Evolutionary conservation across 805 yeast species (phyloP).

Genomic region (Ogataea paraovalis): DNA sequence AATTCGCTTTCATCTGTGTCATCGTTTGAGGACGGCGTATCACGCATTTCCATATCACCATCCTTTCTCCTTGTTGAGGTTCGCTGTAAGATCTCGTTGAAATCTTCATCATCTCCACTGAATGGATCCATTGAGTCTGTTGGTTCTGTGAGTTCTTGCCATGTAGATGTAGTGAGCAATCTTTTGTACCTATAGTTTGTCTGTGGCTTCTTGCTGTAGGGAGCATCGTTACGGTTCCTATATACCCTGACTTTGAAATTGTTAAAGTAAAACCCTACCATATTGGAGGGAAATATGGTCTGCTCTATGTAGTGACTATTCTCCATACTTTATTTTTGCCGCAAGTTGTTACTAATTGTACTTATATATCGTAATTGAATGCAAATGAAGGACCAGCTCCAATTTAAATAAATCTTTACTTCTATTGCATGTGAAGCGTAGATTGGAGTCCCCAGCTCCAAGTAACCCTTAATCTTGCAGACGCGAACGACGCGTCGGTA

Average conservation of each 20-base stretch:
- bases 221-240: slow-evolving; percentile 6
- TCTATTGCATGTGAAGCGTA: no score
- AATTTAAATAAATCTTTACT: no score
- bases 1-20: slow-evolving; percentile 1
- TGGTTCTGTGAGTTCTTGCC: slow-evolving; percentile 24
- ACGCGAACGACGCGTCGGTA: not conserved
- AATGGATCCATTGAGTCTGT: slow-evolving; percentile 23
- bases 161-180: slow-evolving; percentile 17
- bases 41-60: slow-evolving; percentile 2
- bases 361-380: no score
- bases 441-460: no score
- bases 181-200: slow-evolving; percentile 9
- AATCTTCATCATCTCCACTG: slow-evolving; percentile 21
- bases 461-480: not conserved
- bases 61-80: not conserved
- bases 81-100: slow-evolving; percentile 9
- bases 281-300: slow-evolving; percentile 23
- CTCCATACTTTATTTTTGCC: not conserved
- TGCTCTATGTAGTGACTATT: slow-evolving; percentile 18
- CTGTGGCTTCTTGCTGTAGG: slow-evolving; percentile 10
- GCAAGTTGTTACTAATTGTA: no score
- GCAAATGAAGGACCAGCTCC: no score
- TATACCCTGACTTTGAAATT: slow-evolving; percentile 18
- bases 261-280: slow-evolving; percentile 17
- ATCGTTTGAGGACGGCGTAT: not conserved